phyloP scores from a whole-genome alignment of 192 early-diverging fungal species.

The Neocallimastix lanati region DNA sequence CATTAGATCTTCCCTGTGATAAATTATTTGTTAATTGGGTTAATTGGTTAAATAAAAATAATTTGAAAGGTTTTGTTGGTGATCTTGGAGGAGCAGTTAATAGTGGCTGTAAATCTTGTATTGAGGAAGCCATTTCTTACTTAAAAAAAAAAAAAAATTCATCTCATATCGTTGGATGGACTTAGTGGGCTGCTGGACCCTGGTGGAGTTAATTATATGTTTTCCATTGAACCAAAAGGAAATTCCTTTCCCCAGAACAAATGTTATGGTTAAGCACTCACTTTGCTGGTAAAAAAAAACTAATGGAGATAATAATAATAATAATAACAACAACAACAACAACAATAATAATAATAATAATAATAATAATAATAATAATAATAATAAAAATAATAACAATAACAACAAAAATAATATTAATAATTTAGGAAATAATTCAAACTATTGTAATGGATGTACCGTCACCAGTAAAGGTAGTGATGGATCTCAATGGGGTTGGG shows the following conservation, averaged over 20 bases:
- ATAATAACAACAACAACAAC: neutral
- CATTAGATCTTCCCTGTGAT: too few species aligned
- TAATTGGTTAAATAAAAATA: slow-evolving; percentile 5
- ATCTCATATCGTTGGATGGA: neutral
- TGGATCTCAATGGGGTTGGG: neutral
- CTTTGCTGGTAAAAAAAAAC: too few species aligned
- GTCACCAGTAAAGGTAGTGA: neutral
- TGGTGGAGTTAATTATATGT: slow-evolving; percentile 3
- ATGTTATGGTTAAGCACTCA: neutral
- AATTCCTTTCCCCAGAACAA: neutral
- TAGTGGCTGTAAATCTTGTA: neutral
- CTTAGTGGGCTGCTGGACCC: slow-evolving; percentile 9
- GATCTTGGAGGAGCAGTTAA: slow-evolving; percentile 5
- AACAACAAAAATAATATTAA: too few species aligned
- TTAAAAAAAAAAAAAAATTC: slow-evolving; percentile 1
- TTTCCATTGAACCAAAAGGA: neutral
- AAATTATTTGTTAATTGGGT: neutral
- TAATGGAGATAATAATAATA: too few species aligned
- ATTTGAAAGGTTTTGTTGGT: slow-evolving; percentile 9
- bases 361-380: too few species aligned
- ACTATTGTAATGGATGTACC: neutral
- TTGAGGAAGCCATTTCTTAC: slow-evolving; percentile 1
- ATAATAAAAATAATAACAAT: too few species aligned
- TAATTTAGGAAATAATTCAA: neutral
- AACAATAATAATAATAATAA: too few species aligned